Conservation (phyloP, 2,329 filamentous ascomycete genomes). For the Aspergillus melleus region DNA sequence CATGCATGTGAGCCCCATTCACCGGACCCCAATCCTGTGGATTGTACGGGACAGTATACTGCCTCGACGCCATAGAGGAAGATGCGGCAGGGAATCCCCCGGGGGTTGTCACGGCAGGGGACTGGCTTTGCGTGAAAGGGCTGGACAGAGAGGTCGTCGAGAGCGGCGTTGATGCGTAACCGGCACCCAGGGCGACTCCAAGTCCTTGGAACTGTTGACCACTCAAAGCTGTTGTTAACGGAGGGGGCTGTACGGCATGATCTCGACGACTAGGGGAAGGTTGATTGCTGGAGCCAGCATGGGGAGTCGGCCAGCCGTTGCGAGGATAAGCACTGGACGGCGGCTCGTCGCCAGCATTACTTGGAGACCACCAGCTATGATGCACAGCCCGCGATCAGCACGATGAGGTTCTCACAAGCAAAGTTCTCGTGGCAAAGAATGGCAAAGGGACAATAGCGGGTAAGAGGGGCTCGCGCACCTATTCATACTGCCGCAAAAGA, state of each 20-base stretch:
- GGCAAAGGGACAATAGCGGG: constrained; percentile 6
- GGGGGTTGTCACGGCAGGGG: constrained; percentile 40
- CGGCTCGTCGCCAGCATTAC: constrained; percentile 34
- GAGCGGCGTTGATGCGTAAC: constrained; percentile 38
- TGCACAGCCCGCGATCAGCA: constrained; percentile 24
- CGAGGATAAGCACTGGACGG: constrained; percentile 28
- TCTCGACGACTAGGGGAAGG: constrained; percentile 42
- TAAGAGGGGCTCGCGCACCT: constrained; percentile 30
- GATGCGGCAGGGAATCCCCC: constrained; percentile 36
- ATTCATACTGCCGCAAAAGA: constrained; percentile 37
- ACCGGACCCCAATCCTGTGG: constrained; percentile 51
- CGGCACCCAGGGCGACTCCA: constrained; percentile 27
- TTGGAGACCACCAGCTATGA: constrained; percentile 35
- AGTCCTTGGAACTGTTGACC: constrained; percentile 38
- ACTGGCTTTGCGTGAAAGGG: constrained; percentile 42
- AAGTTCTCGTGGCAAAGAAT: constrained; percentile 1
- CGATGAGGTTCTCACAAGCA: constrained; percentile 8
- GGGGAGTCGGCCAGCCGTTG: constrained; percentile 33
- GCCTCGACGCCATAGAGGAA: constrained; percentile 46
- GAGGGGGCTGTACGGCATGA: constrained; percentile 43
- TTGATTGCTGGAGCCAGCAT: constrained; percentile 32
- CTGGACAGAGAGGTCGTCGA: constrained; percentile 47
- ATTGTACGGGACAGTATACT: constrained; percentile 49
- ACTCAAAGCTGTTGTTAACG: constrained; percentile 43
- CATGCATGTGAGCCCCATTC: constrained; percentile 26